A percentile compares a stretch with the other conserved stretches of the same genome.
These are phyloP conservation scores for Eucalyptus cladocalyx DNA, from an alignment of 345 rosid genomes.

Conservation along the genomic window DNA sequence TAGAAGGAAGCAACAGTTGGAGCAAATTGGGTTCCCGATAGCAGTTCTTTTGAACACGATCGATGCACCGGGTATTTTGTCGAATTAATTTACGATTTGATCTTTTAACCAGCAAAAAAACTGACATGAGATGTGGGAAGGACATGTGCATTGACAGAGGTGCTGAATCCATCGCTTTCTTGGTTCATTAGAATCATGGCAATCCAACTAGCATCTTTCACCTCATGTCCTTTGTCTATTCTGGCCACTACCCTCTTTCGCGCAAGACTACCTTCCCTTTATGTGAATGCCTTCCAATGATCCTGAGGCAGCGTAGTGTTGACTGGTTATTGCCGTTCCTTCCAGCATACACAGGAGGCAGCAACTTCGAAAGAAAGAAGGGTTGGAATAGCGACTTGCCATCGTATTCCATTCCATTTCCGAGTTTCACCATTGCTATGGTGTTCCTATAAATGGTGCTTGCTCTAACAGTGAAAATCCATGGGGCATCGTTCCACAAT, in stretches of 20 bases:
- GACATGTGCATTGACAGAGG: slow-evolving; percentile 23
- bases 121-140: slow-evolving; percentile 34
- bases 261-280: slow-evolving; percentile 32
- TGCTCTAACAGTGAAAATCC: slow-evolving; percentile 55
- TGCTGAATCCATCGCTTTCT: slow-evolving; percentile 7
- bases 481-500: slow-evolving; percentile 38
- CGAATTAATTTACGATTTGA: slow-evolving; percentile 18
- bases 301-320: slow-evolving; percentile 6
- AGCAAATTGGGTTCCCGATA: slow-evolving; percentile 13
- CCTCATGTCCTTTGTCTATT: slow-evolving; percentile 26
- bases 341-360: slow-evolving; percentile 31
- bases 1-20: slow-evolving; percentile 27
- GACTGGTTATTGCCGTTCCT: not conserved
- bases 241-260: slow-evolving; percentile 14
- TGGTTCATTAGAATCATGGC: slow-evolving; percentile 33
- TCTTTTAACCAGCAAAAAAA: slow-evolving; percentile 5
- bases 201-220: slow-evolving; percentile 26
- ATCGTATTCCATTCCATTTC: slow-evolving; percentile 16
- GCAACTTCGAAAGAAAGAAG: slow-evolving; percentile 1
- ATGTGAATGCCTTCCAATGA: slow-evolving; percentile 3
- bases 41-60: slow-evolving; percentile 20
- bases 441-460: slow-evolving; percentile 35
- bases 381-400: slow-evolving; percentile 48
- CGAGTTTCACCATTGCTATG: slow-evolving; percentile 21
- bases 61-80: slow-evolving; percentile 15